phyloP scores from a whole-genome alignment of 805 yeast species.

The Kodamaea fukazawae region DNA sequence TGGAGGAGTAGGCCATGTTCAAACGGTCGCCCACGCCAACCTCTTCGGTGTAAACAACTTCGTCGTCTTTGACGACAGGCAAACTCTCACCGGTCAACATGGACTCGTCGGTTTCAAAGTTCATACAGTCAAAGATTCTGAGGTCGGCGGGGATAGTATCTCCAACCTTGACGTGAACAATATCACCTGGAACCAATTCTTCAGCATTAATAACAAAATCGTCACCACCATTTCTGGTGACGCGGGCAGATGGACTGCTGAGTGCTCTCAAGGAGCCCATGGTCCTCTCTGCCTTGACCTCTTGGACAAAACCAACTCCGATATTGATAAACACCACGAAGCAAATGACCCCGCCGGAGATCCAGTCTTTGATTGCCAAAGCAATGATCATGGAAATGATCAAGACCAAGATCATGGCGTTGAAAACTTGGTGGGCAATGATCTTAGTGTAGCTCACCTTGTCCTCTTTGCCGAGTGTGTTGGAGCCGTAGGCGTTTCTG shows the following conservation, averaged over 20 bases:
- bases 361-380: constrained; percentile 73
- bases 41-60: constrained; percentile 33
- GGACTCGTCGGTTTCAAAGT: constrained; percentile 72
- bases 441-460: constrained; percentile 54
- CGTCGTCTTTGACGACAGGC: constrained; percentile 56
- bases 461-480: constrained; percentile 58
- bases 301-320: constrained; percentile 66
- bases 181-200: constrained; percentile 72
- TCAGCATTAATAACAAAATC: constrained; percentile 57
- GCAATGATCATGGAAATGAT: constrained; percentile 69
- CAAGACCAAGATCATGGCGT: constrained; percentile 76
- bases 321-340: constrained; percentile 65
- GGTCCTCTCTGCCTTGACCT: constrained; percentile 71
- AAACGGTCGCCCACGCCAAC: constrained; percentile 71
- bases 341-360: constrained; percentile 77
- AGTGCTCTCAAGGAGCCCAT: constrained; percentile 70
- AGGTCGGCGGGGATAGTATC: constrained; percentile 77
- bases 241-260: constrained; percentile 69
- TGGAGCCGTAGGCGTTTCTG: constrained; percentile 46
- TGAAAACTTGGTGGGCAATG: constrained; percentile 63
- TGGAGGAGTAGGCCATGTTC: constrained; percentile 69
- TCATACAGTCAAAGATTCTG: constrained; percentile 54
- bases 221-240: constrained; percentile 61
- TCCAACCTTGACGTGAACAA: constrained; percentile 61
- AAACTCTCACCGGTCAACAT: constrained; percentile 64